Conservation (phyloP, 179 eudicot genomes). For the Beta corolliflora region DNA sequence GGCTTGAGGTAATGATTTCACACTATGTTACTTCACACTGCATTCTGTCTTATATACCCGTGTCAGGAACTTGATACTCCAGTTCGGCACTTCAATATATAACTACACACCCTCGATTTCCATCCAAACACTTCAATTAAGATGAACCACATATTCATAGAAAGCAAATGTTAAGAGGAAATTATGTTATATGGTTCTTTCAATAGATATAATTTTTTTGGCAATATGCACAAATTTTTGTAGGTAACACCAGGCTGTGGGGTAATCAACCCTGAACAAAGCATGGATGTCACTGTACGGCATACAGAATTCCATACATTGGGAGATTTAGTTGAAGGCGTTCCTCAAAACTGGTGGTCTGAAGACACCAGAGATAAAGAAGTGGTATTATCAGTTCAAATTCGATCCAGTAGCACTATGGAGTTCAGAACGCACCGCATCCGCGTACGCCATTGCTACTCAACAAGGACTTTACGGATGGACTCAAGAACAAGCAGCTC, state of each 20-base stretch:
- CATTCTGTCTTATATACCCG: too few species aligned
- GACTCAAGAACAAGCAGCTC: constrained; percentile 48
- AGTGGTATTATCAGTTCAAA: constrained; percentile 52
- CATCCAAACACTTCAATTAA: too few species aligned
- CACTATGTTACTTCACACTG: background rate
- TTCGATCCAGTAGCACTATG: constrained; percentile 51
- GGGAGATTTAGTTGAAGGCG: constrained; percentile 69
- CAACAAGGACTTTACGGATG: constrained; percentile 43
- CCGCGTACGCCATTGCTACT: constrained; percentile 59
- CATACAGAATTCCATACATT: constrained; percentile 65
- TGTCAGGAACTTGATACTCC: too few species aligned
- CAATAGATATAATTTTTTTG: background rate
- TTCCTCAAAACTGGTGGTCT: constrained; percentile 79
- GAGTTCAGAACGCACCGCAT: constrained; percentile 52
- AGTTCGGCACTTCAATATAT: too few species aligned
- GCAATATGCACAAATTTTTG: constrained; percentile 1
- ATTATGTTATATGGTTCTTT: too few species aligned
- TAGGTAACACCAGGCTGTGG: constrained; percentile 90
- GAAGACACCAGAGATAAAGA: constrained; percentile 88
- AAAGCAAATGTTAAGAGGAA: too few species aligned
- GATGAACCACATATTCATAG: too few species aligned
- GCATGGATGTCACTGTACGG: constrained; percentile 58
- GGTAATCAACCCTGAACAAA: constrained; percentile 62
- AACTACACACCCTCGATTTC: too few species aligned
- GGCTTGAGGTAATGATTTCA: constrained; percentile 77